phyloP scores from a whole-genome alignment of 2,329 filamentous ascomycete genomes.

The Fusarium tricinctum region DNA sequence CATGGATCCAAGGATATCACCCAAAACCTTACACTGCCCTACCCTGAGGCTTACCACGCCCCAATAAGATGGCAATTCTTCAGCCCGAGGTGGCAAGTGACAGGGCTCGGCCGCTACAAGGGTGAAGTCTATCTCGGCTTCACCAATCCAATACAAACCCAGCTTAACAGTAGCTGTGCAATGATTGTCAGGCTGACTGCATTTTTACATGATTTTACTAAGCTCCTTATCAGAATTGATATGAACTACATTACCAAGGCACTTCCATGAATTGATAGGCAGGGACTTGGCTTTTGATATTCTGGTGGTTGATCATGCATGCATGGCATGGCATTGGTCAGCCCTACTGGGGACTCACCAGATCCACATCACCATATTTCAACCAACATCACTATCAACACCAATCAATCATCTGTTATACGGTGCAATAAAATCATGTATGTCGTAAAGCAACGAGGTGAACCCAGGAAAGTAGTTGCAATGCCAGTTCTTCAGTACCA shows the following conservation, averaged over 20 bases:
- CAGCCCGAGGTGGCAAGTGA: background rate
- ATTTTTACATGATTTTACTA: conserved; percentile 8
- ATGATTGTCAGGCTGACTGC: conserved; percentile 11
- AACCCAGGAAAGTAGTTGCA: background rate
- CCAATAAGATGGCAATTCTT: conserved; percentile 8
- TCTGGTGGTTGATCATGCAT: background rate
- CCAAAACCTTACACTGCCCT: background rate
- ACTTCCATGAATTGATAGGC: background rate
- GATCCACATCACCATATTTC: background rate
- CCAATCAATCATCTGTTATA: background rate
- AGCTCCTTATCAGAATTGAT: conserved; percentile 4
- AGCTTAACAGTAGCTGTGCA: background rate
- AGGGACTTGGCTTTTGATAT: background rate
- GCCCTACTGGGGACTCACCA: conserved; percentile 8
- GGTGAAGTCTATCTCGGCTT: conserved; percentile 25
- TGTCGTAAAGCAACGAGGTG: background rate
- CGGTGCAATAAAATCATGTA: background rate
- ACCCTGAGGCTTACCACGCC: background rate
- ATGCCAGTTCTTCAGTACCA: too few relatives aligned
- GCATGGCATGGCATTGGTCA: conserved; percentile 6
- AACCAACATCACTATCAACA: background rate
- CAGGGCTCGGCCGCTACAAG: conserved; percentile 3
- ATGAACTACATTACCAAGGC: background rate
- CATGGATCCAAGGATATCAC: background rate
- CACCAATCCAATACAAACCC: conserved; percentile 6